Conservation (phyloP, 768 basidiomycete genomes). For the Gloeostereum incarnatum region DNA sequence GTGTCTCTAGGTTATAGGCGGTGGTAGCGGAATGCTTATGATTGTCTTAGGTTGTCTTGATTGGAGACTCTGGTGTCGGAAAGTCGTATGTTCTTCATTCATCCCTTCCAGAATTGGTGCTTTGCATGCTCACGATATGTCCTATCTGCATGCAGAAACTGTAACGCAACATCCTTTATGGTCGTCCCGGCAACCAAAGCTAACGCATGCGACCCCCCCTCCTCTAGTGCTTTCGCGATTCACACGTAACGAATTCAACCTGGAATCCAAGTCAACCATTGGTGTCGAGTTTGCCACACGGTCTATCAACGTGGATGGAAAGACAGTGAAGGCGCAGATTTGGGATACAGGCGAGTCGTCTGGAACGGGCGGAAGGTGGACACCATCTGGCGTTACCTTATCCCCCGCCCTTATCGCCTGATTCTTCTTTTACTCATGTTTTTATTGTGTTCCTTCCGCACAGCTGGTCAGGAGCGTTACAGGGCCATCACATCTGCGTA, state of each 20-base stretch:
- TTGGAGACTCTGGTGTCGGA: slow-evolving; percentile 98
- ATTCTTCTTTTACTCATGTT: background rate
- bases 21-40: background rate
- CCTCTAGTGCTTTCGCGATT: slow-evolving; percentile 93
- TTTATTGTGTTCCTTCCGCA: slow-evolving; percentile 6
- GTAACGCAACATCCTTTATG: slow-evolving; percentile 11
- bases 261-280: slow-evolving; percentile 98
- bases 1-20: background rate
- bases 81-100: slow-evolving; percentile 76
- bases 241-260: slow-evolving; percentile 98
- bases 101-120: slow-evolving; percentile 2
- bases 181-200: background rate
- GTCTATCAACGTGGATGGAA: slow-evolving; percentile 90
- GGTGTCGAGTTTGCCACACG: slow-evolving; percentile 98
- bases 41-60: slow-evolving; percentile 95
- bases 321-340: slow-evolving; percentile 96
- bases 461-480: slow-evolving; percentile 96
- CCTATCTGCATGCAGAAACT: slow-evolving; percentile 16
- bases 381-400: background rate
- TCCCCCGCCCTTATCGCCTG: background rate
- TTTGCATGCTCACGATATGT: slow-evolving; percentile 1
- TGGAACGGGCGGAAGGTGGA: background rate
- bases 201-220: slow-evolving; percentile 5
- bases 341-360: slow-evolving; percentile 88
- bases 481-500: slow-evolving; percentile 96